These are phyloP conservation scores for Tetracladium maxilliforme DNA, from an alignment of 2,329 filamentous ascomycete species.

Conservation along the genomic window DNA sequence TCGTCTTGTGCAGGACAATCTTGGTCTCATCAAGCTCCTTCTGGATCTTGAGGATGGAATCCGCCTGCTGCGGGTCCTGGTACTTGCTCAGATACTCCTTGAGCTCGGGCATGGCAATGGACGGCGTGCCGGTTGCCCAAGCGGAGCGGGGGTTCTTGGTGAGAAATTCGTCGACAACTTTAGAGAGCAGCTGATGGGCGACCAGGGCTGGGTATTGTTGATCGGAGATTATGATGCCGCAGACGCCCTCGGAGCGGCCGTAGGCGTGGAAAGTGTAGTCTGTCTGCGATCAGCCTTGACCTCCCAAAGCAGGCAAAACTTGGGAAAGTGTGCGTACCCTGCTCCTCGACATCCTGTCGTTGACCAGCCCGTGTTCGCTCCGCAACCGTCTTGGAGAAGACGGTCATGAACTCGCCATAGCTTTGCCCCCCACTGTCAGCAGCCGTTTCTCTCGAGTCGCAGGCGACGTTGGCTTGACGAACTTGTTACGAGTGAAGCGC, in stretches of 20 bases:
- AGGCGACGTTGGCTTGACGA: slow-evolving; percentile 11
- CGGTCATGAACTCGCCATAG: slow-evolving; percentile 57
- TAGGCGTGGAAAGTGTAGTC: slow-evolving; percentile 70
- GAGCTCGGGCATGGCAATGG: slow-evolving; percentile 54
- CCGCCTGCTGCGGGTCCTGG: slow-evolving; percentile 76
- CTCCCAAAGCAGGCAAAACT: not conserved
- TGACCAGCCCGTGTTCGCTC: slow-evolving; percentile 71
- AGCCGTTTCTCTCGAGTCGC: not conserved
- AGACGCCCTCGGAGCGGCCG: slow-evolving; percentile 58
- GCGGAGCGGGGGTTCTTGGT: slow-evolving; percentile 56
- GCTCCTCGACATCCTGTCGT: slow-evolving; percentile 73
- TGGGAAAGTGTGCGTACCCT: too few species aligned
- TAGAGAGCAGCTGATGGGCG: slow-evolving; percentile 75
- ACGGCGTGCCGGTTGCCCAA: slow-evolving; percentile 41
- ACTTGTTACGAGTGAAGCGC: slow-evolving; percentile 64
- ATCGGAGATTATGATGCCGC: slow-evolving; percentile 65
- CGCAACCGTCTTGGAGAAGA: slow-evolving; percentile 79
- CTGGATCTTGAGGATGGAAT: slow-evolving; percentile 91
- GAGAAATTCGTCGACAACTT: slow-evolving; percentile 79
- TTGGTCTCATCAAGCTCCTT: slow-evolving; percentile 96
- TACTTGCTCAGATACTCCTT: slow-evolving; percentile 58
- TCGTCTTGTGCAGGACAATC: slow-evolving; percentile 93
- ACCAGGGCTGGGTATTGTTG: slow-evolving; percentile 63
- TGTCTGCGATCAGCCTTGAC: slow-evolving; percentile 7
- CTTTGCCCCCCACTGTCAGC: slow-evolving; percentile 10